These are phyloP conservation scores for Logfia minima DNA, from an alignment of 129 eudicot genomes.

Conservation along the genomic window DNA sequence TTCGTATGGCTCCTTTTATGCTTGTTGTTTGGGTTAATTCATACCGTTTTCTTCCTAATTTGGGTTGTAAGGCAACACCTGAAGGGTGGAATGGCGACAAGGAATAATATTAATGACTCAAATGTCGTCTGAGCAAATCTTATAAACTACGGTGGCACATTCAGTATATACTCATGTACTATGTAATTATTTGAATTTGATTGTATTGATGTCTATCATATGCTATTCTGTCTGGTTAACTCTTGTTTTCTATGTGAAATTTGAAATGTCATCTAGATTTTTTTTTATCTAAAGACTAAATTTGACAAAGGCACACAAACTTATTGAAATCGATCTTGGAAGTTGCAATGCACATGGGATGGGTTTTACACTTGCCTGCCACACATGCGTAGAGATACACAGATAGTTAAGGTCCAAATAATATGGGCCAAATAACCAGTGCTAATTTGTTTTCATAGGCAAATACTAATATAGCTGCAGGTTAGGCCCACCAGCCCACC, in stretches of 20 bases:
- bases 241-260: not conserved
- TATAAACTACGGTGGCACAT: too few relatives aligned
- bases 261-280: not conserved
- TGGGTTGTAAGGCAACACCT: slow-evolving; percentile 1
- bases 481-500: too few relatives aligned
- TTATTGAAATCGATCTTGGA: too few relatives aligned
- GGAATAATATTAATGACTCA: not conserved
- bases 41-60: slow-evolving; percentile 25
- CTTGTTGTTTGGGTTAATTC: slow-evolving; percentile 17
- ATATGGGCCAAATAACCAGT: too few relatives aligned
- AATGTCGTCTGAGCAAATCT: not conserved
- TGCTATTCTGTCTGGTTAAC: not conserved
- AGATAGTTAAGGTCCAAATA: too few relatives aligned
- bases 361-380: too few relatives aligned
- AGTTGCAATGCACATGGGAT: too few relatives aligned
- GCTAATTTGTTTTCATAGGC: too few relatives aligned
- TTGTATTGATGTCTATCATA: slow-evolving; percentile 14
- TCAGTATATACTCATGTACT: not conserved
- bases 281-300: not conserved
- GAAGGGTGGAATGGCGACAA: not conserved
- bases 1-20: not conserved
- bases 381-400: too few relatives aligned
- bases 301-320: too few relatives aligned
- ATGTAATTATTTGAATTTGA: not conserved
- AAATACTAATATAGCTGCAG: too few relatives aligned